Percentiles rank a stretch among this genome's conserved stretches.
phyloP scores from a whole-genome alignment of 805 yeast genomes.

The Jamesozyma piceae region DNA sequence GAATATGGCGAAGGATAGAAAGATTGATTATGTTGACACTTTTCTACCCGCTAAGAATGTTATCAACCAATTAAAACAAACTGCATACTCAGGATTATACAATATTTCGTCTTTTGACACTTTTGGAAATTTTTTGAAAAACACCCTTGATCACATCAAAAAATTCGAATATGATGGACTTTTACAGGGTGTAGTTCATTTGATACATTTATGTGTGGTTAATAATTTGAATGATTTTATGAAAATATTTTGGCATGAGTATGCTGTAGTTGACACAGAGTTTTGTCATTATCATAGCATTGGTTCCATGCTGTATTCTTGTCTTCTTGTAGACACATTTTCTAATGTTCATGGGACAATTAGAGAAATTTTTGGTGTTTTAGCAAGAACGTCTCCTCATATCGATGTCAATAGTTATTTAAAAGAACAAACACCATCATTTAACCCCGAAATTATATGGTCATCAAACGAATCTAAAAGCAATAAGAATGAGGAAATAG shows the following conservation, averaged over 20 bases:
- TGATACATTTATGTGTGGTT: slow-evolving; percentile 54
- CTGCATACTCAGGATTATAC: slow-evolving; percentile 38
- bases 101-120: slow-evolving; percentile 43
- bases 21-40: slow-evolving; percentile 37
- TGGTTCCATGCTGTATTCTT: slow-evolving; percentile 32
- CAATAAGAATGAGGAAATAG: slow-evolving; percentile 35
- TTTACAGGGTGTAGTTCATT: slow-evolving; percentile 50
- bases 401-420: slow-evolving; percentile 28
- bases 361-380: slow-evolving; percentile 41
- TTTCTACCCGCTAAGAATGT: slow-evolving; percentile 46
- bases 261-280: slow-evolving; percentile 33
- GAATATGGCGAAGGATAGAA: slow-evolving; percentile 34
- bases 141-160: slow-evolving; percentile 35
- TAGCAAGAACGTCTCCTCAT: slow-evolving; percentile 24
- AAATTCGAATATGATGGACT: slow-evolving; percentile 45
- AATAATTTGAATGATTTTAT: slow-evolving; percentile 33
- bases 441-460: slow-evolving; percentile 21
- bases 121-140: slow-evolving; percentile 46
- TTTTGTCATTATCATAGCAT: slow-evolving; percentile 32
- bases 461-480: slow-evolving; percentile 19
- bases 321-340: slow-evolving; percentile 36
- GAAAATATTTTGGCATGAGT: slow-evolving; percentile 31
- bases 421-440: slow-evolving; percentile 32
- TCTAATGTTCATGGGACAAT: slow-evolving; percentile 43
- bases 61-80: slow-evolving; percentile 27